Conservation (phyloP, 768 basidiomycete genomes). For the Tephrocybe sp. region DNA sequence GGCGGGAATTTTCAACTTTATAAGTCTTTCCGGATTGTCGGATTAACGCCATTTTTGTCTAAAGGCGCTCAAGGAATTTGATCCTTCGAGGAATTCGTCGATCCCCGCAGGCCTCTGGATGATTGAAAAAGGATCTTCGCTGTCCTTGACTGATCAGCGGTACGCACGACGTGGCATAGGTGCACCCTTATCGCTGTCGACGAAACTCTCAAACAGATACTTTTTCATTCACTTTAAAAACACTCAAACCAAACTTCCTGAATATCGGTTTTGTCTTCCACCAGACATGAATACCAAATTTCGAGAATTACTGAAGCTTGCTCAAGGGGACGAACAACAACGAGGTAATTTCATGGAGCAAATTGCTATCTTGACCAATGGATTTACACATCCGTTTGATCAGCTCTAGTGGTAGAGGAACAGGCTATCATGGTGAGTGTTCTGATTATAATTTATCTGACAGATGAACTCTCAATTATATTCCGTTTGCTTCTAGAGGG, state of each 20-base stretch:
- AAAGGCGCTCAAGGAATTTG: not conserved
- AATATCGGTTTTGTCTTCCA: not conserved
- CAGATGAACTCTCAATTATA: not conserved
- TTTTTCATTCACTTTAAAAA: not conserved
- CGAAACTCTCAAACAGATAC: not conserved
- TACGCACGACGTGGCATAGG: no score
- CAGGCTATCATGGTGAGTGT: not conserved
- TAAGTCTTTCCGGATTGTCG: not conserved
- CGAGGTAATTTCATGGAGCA: not conserved
- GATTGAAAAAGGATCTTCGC: conserved; percentile 1
- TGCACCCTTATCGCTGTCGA: no score
- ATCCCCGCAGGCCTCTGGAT: not conserved
- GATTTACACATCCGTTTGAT: not conserved
- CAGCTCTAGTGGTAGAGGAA: not conserved
- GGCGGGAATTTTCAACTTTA: not conserved
- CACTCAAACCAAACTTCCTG: not conserved
- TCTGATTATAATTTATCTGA: not conserved
- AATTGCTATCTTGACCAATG: not conserved
- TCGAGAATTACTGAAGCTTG: not conserved
- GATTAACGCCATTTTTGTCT: not conserved
- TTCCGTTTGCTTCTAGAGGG: not conserved
- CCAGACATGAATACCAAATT: not conserved
- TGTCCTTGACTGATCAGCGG: not conserved
- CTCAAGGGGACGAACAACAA: not conserved
- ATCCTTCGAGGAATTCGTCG: not conserved